Conservation (phyloP, 805 yeast genomes). For the Metschnikowia anglica region DNA sequence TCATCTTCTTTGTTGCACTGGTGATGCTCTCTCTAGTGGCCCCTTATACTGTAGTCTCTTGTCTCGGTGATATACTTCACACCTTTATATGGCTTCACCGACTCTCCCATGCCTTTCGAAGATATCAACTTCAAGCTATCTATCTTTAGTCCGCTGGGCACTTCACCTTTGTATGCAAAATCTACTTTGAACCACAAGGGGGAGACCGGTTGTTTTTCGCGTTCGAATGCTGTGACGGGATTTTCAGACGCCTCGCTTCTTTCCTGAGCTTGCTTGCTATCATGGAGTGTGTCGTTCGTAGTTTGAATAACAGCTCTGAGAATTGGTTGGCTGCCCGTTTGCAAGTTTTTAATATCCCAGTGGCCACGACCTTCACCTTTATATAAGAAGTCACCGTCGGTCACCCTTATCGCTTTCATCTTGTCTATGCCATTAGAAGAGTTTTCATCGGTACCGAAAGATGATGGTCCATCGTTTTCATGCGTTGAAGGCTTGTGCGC, state of each 20-base stretch:
- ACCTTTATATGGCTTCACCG: constrained; percentile 82
- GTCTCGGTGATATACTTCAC: constrained; percentile 75
- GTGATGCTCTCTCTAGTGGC: not conserved
- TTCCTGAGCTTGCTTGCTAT: not conserved
- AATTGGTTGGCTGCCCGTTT: constrained; percentile 66
- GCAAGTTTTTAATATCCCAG: constrained; percentile 61
- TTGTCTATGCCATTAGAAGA: constrained; percentile 23
- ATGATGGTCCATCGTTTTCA: constrained; percentile 5
- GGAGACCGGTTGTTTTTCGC: constrained; percentile 8
- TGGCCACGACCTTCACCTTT: constrained; percentile 53
- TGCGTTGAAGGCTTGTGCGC: constrained; percentile 18
- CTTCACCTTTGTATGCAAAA: constrained; percentile 62
- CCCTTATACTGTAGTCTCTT: constrained; percentile 54
- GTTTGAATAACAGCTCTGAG: constrained; percentile 55
- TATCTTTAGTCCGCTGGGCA: constrained; percentile 75
- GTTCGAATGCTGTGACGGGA: not conserved
- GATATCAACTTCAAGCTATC: constrained; percentile 58
- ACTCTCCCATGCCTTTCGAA: constrained; percentile 56
- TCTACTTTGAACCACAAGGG: constrained; percentile 46
- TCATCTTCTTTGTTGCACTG: not conserved
- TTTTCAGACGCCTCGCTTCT: not conserved
- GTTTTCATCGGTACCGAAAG: not conserved
- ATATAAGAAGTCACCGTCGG: constrained; percentile 74
- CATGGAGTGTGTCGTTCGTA: not conserved
- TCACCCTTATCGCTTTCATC: constrained; percentile 59